Evolutionary conservation across 805 yeast species (phyloP).

Genomic region (Lipomyces spencermartinsiae): DNA sequence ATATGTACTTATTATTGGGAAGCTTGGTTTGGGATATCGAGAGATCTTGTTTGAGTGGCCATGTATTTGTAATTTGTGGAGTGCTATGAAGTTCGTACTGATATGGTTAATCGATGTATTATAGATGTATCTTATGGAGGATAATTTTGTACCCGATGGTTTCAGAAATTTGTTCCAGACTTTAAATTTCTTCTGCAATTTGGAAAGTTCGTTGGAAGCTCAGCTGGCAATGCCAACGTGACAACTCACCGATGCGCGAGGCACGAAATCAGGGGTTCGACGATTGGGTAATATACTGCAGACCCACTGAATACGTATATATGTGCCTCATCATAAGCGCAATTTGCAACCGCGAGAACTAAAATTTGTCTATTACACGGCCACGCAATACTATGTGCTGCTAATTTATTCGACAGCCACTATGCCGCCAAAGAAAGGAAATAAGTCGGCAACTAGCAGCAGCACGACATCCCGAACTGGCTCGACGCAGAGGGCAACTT

Average conservation of each 20-base stretch:
- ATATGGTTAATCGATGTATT: background rate
- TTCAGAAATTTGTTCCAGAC: background rate
- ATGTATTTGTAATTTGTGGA: background rate
- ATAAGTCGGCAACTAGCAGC: background rate
- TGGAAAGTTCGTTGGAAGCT: too few species aligned
- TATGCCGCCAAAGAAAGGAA: constrained; percentile 1
- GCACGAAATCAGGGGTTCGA: too few species aligned
- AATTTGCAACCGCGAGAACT: background rate
- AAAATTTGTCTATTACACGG: background rate
- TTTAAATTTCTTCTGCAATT: too few species aligned
- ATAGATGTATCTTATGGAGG: background rate
- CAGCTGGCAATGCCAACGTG: too few species aligned
- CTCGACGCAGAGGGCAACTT: background rate
- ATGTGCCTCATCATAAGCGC: too few species aligned
- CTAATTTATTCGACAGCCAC: background rate
- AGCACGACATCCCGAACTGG: background rate
- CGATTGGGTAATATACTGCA: too few species aligned
- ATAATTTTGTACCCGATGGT: background rate
- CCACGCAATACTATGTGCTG: background rate
- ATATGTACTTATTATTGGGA: background rate
- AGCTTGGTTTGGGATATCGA: background rate
- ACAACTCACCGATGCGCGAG: too few species aligned
- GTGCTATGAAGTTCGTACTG: background rate
- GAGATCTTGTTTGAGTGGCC: background rate
- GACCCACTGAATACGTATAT: too few species aligned